Percentiles rank a stretch among this genome's conserved stretches.
phyloP scores from a whole-genome alignment of 257 asterid species.

The Fraxinus pennsylvanica region DNA sequence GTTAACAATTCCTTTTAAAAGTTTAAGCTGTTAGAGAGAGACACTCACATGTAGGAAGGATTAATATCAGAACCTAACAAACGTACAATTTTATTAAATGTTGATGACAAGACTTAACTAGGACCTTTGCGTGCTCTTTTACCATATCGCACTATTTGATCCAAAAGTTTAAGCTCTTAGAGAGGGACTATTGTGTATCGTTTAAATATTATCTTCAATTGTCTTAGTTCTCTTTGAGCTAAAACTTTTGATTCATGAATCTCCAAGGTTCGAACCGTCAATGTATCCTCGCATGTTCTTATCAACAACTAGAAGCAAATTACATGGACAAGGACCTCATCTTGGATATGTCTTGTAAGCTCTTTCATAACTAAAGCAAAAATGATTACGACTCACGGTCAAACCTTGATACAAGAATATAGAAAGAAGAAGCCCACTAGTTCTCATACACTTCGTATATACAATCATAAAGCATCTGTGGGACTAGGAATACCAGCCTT shows the following conservation, averaged over 20 bases:
- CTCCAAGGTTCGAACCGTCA: not conserved
- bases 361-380: not conserved
- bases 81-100: not conserved
- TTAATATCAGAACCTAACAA: not conserved
- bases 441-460: not conserved
- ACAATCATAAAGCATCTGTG: slow-evolving; percentile 12
- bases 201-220: not conserved
- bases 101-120: not conserved
- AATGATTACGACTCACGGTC: not conserved
- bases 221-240: not conserved
- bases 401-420: not conserved
- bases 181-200: not conserved
- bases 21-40: too few species aligned
- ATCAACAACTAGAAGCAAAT: not conserved
- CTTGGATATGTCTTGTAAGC: not conserved
- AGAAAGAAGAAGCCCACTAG: not conserved
- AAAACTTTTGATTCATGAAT: not conserved
- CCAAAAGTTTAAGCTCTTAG: too few species aligned
- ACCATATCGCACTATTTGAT: not conserved
- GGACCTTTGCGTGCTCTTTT: not conserved
- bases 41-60: not conserved
- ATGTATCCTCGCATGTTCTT: not conserved
- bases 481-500: slow-evolving; percentile 4
- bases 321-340: not conserved
- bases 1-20: too few species aligned